Base-by-base conservation (phyloP, 2,329 filamentous ascomycete species). In the Stromatinia cepivora region DNA sequence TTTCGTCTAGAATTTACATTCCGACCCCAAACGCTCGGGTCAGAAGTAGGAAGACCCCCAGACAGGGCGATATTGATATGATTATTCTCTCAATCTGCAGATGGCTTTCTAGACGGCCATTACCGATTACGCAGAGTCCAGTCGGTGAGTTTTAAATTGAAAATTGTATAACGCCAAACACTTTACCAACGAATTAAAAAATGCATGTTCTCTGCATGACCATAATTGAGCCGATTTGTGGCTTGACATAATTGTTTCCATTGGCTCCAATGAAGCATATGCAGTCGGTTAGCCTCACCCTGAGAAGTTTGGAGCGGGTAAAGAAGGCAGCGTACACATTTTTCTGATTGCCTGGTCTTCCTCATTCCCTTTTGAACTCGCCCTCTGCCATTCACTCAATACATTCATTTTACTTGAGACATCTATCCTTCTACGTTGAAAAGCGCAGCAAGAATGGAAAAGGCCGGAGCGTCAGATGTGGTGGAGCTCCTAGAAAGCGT, bases 361-460 rank as follows among this genome's bases (percentile, higher is more conserved):
- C 3, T 13, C 34, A 39, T 39, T 15, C 9, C n/a, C 15, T 28
- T 63, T 53, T 28, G 22, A 50, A 52, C 46, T 52, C 31, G 46
- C 7, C 2, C 31, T 52, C 10, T 42, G 28, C 46, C 3, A 17
- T 52, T 39, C 31, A 39, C 31, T 39, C 34, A 36, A 52, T 50
- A 4, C 7, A n/a, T 28, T 28, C 5, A 53, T 52, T 34, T 22
- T 31, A 15, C n/a, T 57, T n/a, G 11, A 25, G 28, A 42, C 15
- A 65, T 58, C n/a, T 13, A 50, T 39, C 25, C n/a, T 15, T 20
- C 15, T 20, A 25, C 11, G 13, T 8, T 6, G 1, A 39, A 52
- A 52, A 7, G 34, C 8, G 31, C 15, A 52, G 25, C 31, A 31
- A 72, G 7, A 59, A 76, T 75, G 73, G 72, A 70, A 9, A 48